phyloP scores from a whole-genome alignment of 2,329 filamentous ascomycete genomes.

The Fusarium nelsonii region DNA sequence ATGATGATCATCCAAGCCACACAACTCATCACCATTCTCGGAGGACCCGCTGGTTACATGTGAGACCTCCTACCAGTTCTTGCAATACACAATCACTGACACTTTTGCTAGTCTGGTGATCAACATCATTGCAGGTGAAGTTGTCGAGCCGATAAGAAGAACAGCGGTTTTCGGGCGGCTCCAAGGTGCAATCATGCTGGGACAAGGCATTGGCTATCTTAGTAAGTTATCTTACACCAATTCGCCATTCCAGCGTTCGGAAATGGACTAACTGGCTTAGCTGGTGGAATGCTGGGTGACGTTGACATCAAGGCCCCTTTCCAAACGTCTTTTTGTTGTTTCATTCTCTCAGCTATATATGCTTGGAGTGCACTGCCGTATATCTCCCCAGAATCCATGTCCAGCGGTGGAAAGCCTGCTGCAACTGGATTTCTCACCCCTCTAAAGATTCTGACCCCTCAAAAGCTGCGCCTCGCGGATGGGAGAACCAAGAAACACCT shows the following conservation, averaged over 20 bases:
- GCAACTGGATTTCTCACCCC: slow-evolving; percentile 72
- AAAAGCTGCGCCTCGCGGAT: slow-evolving; percentile 63
- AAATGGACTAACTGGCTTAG: slow-evolving; percentile 45
- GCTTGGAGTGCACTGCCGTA: slow-evolving; percentile 60
- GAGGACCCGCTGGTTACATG: slow-evolving; percentile 77
- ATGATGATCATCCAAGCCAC: slow-evolving; percentile 76
- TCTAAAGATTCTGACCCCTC: slow-evolving; percentile 70
- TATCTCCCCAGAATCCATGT: slow-evolving; percentile 60
- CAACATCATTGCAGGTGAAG: slow-evolving; percentile 76
- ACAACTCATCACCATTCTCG: slow-evolving; percentile 75
- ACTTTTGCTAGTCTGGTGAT: slow-evolving; percentile 63
- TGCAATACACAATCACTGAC: not conserved
- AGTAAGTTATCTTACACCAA: slow-evolving; percentile 50
- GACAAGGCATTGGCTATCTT: slow-evolving; percentile 72
- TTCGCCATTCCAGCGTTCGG: fast-evolving
- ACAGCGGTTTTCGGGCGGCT: slow-evolving; percentile 75
- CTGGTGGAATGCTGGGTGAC: slow-evolving; percentile 74
- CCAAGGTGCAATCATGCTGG: slow-evolving; percentile 76
- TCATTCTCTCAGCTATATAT: slow-evolving; percentile 60
- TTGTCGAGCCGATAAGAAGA: slow-evolving; percentile 69
- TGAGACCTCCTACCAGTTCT: slow-evolving; percentile 33
- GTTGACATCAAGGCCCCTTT: slow-evolving; percentile 75
- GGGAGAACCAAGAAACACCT: slow-evolving; percentile 68
- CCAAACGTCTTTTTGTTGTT: slow-evolving; percentile 70
- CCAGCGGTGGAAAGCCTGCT: slow-evolving; percentile 51